These are phyloP conservation scores for Wickerhamiella shivajii DNA, from an alignment of 805 yeast species.

Conservation along the genomic window DNA sequence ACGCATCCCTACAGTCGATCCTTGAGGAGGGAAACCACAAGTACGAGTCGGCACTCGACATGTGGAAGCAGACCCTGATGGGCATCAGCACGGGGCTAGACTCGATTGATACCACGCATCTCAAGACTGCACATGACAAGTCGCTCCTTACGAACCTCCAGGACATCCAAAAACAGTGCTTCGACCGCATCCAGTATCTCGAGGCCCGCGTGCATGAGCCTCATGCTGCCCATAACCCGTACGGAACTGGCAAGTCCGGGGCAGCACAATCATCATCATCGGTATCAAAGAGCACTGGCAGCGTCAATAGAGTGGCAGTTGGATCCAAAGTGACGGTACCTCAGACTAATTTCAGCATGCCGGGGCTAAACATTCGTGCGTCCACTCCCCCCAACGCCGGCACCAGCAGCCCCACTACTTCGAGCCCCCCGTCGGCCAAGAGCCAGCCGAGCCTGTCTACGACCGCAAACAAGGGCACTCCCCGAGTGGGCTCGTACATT, in stretches of 20 bases:
- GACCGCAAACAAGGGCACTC: too few species aligned
- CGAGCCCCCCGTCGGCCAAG: background rate
- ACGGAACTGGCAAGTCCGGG: conserved; percentile 17
- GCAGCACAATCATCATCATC: conserved; percentile 2
- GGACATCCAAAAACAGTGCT: conserved; percentile 29
- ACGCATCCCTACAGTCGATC: conserved; percentile 27
- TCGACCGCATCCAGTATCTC: conserved; percentile 23
- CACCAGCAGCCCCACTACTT: background rate
- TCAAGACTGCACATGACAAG: conserved; percentile 24
- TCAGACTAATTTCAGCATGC: background rate
- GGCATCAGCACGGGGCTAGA: conserved; percentile 23
- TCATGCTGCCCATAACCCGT: conserved; percentile 17
- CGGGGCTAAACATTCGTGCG: background rate
- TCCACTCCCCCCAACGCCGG: conserved; percentile 3
- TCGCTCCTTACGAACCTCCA: conserved; percentile 24
- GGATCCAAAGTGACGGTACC: conserved; percentile 12
- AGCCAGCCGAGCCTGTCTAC: background rate
- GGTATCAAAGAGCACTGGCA: conserved; percentile 1
- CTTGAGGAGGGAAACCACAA: conserved; percentile 27
- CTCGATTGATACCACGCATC: conserved; percentile 21
- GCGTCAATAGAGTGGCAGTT: conserved; percentile 16
- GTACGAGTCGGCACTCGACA: conserved; percentile 22
- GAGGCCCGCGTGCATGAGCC: conserved; percentile 12
- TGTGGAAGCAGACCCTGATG: conserved; percentile 26
- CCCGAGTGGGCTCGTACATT: background rate